phyloP scores from a whole-genome alignment of 192 early-diverging fungal genomes.

The Coemansia brasiliensis region DNA sequence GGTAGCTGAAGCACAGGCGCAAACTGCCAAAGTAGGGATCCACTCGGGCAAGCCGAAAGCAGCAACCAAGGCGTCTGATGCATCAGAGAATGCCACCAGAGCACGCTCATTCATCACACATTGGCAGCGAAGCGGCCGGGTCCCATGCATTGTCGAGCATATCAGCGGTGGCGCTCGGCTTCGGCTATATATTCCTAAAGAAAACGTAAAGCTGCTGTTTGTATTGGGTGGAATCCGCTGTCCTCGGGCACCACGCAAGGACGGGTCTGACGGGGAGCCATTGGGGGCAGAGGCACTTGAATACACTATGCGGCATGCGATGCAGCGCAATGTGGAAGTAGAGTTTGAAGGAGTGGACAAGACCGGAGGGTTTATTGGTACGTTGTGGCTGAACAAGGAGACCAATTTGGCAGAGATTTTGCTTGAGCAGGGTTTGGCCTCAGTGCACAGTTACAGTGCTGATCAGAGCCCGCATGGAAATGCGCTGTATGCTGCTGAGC shows the following conservation, averaged over 20 bases:
- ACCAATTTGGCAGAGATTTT: conserved; percentile 76
- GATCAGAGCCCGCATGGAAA: conserved; percentile 70
- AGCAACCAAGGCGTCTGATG: conserved; percentile 73
- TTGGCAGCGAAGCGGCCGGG: conserved; percentile 76
- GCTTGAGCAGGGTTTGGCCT: conserved; percentile 79
- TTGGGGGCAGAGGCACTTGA: conserved; percentile 81
- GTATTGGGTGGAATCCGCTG: conserved; percentile 84
- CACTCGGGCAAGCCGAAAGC: conserved; percentile 85
- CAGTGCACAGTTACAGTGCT: conserved; percentile 83
- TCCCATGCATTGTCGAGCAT: conserved; percentile 85
- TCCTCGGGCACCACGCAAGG: conserved; percentile 72
- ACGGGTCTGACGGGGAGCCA: conserved; percentile 73
- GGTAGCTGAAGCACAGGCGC: conserved; percentile 74
- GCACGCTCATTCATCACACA: conserved; percentile 84
- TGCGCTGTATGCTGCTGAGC: conserved; percentile 76
- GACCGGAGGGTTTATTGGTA: conserved; percentile 88
- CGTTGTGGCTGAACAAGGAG: conserved; percentile 67
- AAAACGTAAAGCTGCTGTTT: conserved; percentile 80
- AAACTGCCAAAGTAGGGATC: conserved; percentile 70
- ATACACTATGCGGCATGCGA: conserved; percentile 59
- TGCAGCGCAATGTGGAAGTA: conserved; percentile 94
- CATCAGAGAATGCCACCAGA: conserved; percentile 76
- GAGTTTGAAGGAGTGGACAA: conserved; percentile 88
- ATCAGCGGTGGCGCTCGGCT: conserved; percentile 83
- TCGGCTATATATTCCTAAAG: conserved; percentile 79